These are phyloP conservation scores for Lithohypha guttulata DNA, from an alignment of 2,329 filamentous ascomycete genomes.

Conservation along the genomic window DNA sequence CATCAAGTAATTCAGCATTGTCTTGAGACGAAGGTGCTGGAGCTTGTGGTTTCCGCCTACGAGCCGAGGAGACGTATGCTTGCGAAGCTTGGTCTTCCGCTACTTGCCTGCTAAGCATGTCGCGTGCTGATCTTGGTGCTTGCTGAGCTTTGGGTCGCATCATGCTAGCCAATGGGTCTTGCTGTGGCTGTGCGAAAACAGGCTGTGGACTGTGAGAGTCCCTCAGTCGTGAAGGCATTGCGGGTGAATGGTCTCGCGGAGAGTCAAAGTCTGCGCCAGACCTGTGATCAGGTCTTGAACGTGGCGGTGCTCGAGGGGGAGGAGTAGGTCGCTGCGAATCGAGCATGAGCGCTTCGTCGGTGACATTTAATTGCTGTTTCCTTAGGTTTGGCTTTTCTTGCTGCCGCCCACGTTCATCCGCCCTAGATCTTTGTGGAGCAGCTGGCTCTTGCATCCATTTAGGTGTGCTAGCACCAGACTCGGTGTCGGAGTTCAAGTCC, in stretches of 20 bases:
- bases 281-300: conserved; percentile 12
- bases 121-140: conserved; percentile 39
- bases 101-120: conserved; percentile 59
- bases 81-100: conserved; percentile 72
- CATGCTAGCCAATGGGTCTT: conserved; percentile 22
- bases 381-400: conserved; percentile 7
- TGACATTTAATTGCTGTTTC: conserved; percentile 13
- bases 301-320: conserved; percentile 23
- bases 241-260: conserved; percentile 41
- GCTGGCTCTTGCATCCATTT: conserved; percentile 83
- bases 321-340: conserved; percentile 55
- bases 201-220: conserved; percentile 33
- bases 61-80: conserved; percentile 76
- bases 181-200: conserved; percentile 48
- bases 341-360: conserved; percentile 59
- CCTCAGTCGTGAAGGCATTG: conserved; percentile 34
- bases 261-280: conserved; percentile 14
- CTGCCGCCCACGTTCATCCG: conserved; percentile 14
- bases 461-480: conserved; percentile 68
- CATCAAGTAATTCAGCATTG: conserved; percentile 56
- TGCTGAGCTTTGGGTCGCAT: conserved; percentile 24
- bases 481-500: conserved; percentile 60
- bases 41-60: conserved; percentile 58
- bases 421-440: conserved; percentile 17
- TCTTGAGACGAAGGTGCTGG: conserved; percentile 34